A percentile compares a stretch with the other conserved stretches of the same genome.
Conservation (phyloP, 148 eudicot genomes). For the Rhododendron ferrugineum region DNA sequence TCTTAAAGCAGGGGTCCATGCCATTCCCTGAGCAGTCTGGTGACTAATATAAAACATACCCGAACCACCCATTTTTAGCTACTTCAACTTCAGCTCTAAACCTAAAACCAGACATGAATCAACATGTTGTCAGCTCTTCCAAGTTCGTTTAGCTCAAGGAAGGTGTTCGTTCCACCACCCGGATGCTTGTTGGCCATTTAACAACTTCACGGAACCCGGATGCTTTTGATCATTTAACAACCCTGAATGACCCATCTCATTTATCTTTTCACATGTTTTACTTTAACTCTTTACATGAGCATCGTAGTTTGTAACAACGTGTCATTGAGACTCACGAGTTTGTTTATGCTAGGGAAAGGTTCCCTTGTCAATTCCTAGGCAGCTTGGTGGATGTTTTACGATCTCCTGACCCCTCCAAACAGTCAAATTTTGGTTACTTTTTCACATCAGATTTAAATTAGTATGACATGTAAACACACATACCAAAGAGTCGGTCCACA, state of each 20-base stretch:
- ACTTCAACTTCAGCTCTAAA: not conserved
- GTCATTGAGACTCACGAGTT: no score
- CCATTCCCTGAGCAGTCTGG: not conserved
- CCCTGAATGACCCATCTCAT: not conserved
- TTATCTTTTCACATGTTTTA: not conserved
- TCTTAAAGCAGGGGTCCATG: not conserved
- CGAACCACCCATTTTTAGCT: not conserved
- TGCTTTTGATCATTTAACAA: not conserved
- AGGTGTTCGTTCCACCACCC: not conserved
- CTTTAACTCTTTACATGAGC: not conserved
- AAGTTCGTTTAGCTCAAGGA: not conserved
- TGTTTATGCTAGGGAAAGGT: no score
- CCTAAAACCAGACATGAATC: not conserved
- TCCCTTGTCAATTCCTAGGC: no score
- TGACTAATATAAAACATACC: not conserved
- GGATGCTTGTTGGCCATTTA: not conserved
- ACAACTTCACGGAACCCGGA: not conserved
- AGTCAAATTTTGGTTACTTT: not conserved
- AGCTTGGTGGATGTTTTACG: no score
- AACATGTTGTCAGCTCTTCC: not conserved
- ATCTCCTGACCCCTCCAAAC: not conserved
- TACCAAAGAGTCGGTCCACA: not conserved
- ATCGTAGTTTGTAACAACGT: not conserved
- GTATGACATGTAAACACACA: not conserved
- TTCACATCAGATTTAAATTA: not conserved